Evolutionary conservation across 768 basidiomycete species (phyloP).

Genomic region (Rhodocollybia butyracea): DNA sequence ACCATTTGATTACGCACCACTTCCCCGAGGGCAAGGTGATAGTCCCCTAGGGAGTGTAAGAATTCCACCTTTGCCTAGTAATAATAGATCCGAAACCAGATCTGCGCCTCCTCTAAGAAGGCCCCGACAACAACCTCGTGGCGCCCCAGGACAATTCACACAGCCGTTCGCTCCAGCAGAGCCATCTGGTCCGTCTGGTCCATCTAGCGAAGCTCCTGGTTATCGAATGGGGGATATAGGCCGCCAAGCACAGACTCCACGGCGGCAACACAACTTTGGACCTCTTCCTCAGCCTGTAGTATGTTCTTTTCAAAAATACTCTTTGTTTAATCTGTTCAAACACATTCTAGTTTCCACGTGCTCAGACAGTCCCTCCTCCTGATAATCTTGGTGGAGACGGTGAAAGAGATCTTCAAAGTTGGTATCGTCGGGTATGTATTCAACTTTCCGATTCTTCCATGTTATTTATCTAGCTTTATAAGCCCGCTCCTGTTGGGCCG

Average conservation of each 20-base stretch:
- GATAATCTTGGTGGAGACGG: background rate
- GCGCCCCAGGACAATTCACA: no score
- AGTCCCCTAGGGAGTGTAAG: background rate
- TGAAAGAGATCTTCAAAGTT: background rate
- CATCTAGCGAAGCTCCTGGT: slow-evolving; percentile 2
- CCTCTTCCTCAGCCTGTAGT: slow-evolving; percentile 3
- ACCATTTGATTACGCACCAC: slow-evolving; percentile 21
- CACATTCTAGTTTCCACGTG: background rate
- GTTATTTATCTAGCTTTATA: background rate
- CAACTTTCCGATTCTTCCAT: background rate
- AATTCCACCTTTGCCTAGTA: background rate
- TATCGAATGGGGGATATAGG: background rate
- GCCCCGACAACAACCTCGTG: no score
- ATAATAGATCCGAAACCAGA: no score
- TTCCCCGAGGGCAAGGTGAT: background rate
- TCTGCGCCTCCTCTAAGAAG: no score
- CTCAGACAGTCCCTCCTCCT: slow-evolving; percentile 8
- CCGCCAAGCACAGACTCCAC: background rate
- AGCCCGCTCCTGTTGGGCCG: background rate
- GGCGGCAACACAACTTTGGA: background rate
- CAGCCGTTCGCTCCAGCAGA: background rate
- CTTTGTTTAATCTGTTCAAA: background rate
- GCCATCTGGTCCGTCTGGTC: background rate
- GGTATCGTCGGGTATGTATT: slow-evolving; percentile 2
- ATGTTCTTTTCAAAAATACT: background rate